Conservation (phyloP, 179 eudicot species). For the Spergularia azorica region DNA sequence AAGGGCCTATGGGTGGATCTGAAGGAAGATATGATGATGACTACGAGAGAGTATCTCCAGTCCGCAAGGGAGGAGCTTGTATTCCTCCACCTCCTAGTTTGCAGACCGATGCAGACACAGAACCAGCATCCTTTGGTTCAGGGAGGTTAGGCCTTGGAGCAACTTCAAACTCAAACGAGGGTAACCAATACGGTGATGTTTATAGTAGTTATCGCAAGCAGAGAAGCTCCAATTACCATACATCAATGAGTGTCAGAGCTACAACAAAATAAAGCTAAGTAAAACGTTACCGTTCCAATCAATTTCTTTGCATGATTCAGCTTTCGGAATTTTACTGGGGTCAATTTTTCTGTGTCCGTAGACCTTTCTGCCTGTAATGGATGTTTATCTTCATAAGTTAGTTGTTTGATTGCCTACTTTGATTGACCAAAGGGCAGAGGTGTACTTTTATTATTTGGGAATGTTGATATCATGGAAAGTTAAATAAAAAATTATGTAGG, state of each 20-base stretch:
- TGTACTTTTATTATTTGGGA: no score
- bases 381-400: no score
- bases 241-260: slow-evolving; percentile 85
- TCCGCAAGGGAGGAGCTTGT: slow-evolving; percentile 92
- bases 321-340: background rate
- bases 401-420: no score
- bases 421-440: no score
- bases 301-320: background rate
- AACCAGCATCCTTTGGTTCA: slow-evolving; percentile 59
- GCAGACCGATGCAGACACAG: slow-evolving; percentile 53
- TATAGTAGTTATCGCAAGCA: slow-evolving; percentile 82
- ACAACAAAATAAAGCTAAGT: slow-evolving; percentile 39
- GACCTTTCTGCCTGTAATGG: no score
- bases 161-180: slow-evolving; percentile 62
- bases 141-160: slow-evolving; percentile 93
- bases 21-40: slow-evolving; percentile 64
- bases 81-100: slow-evolving; percentile 87
- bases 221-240: slow-evolving; percentile 80
- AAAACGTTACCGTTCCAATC: background rate
- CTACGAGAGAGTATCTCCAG: slow-evolving; percentile 63
- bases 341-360: background rate
- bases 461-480: no score
- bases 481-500: no score
- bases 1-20: slow-evolving; percentile 71
- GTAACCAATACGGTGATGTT: slow-evolving; percentile 91